phyloP scores from a whole-genome alignment of 805 yeast species.

The Kregervanrija pseudodelftensis region DNA sequence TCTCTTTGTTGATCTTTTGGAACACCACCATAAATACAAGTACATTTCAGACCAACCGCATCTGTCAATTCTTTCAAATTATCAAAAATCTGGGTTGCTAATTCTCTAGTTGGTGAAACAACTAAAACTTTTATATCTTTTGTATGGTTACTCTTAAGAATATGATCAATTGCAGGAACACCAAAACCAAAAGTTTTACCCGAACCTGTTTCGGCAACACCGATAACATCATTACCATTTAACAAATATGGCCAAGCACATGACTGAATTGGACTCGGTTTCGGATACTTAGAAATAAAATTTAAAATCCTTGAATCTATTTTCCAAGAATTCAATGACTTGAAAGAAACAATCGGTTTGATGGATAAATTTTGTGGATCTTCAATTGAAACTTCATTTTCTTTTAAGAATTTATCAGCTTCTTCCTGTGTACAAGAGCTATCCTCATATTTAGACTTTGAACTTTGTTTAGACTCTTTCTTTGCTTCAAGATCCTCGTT shows the following conservation, averaged over 20 bases:
- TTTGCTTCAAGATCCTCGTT: neutral
- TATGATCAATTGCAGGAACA: constrained; percentile 85
- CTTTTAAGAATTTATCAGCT: constrained; percentile 52
- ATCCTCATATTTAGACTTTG: constrained; percentile 15
- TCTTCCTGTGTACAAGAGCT: constrained; percentile 37
- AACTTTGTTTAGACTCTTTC: constrained; percentile 1
- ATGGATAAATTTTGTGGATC: constrained; percentile 48
- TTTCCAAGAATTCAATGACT: constrained; percentile 37
- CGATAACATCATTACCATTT: constrained; percentile 77
- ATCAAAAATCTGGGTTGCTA: constrained; percentile 90
- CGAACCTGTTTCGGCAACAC: constrained; percentile 98
- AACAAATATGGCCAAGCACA: constrained; percentile 90
- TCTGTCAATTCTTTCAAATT: constrained; percentile 63
- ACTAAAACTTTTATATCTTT: constrained; percentile 68
- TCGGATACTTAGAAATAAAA: constrained; percentile 66
- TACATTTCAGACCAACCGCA: constrained; percentile 57
- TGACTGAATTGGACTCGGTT: constrained; percentile 94
- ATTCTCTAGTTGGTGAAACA: constrained; percentile 95
- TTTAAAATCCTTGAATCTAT: constrained; percentile 49
- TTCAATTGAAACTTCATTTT: constrained; percentile 74
- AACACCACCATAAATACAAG: constrained; percentile 95
- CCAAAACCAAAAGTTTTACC: constrained; percentile 98
- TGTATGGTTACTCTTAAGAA: constrained; percentile 34
- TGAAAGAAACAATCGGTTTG: constrained; percentile 66
- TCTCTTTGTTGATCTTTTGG: constrained; percentile 87